Percentiles rank a stretch among this genome's conserved stretches.
Evolutionary conservation across 192 early-diverging fungal genomes (phyloP).

Genomic region (Cetraspora pellucida): DNA sequence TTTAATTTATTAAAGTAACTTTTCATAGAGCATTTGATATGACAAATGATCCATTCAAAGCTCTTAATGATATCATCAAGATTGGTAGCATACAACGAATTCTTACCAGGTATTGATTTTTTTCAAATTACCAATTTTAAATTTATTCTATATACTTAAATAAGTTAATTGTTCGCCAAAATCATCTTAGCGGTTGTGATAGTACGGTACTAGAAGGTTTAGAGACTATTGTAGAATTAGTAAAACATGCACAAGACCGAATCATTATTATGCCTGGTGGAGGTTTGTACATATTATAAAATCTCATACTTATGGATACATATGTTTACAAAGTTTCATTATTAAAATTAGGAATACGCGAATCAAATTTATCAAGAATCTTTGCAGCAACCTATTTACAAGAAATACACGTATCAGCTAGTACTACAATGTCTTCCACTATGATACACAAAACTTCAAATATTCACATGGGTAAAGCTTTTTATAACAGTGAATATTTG

Average conservation of each 20-base stretch:
- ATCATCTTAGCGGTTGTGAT: conserved; percentile 52
- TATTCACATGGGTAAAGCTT: conserved; percentile 44
- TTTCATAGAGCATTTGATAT: conserved; percentile 76
- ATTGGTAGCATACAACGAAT: conserved; percentile 66
- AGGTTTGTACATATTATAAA: conserved; percentile 42
- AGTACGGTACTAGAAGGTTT: conserved; percentile 60
- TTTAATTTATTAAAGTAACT: conserved; percentile 46
- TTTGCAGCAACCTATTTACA: conserved; percentile 39
- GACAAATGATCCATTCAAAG: conserved; percentile 55
- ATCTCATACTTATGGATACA: neutral
- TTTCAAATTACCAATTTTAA: too few relatives aligned
- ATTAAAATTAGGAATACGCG: conserved; percentile 47
- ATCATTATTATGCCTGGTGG: conserved; percentile 65
- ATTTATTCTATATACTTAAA: neutral
- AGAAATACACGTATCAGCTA: conserved; percentile 63
- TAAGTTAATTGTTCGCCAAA: neutral
- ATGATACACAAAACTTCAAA: conserved; percentile 45
- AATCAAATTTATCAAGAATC: conserved; percentile 52
- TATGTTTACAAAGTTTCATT: neutral
- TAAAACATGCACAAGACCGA: conserved; percentile 42
- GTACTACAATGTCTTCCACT: conserved; percentile 37
- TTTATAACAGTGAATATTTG: conserved; percentile 40
- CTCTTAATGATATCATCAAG: conserved; percentile 58
- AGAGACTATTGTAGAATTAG: conserved; percentile 47
- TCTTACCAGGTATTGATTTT: conserved; percentile 58